Base-by-base conservation (phyloP, 2,329 filamentous ascomycete genomes). In the Albophoma yamanashiensis region DNA sequence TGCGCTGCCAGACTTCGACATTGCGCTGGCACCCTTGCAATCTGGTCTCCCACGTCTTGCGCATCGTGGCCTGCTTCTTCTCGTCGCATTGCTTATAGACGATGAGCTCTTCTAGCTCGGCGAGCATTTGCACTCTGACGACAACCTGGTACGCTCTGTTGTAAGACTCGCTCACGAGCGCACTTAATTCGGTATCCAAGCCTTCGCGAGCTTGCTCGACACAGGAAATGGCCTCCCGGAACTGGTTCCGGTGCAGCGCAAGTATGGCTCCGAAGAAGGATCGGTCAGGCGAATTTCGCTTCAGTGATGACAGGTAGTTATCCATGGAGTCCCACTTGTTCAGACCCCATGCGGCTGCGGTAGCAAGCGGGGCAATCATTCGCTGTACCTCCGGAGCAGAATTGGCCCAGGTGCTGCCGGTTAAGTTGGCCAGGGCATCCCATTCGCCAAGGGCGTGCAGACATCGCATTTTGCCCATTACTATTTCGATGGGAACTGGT, bases 381-480 rank as follows among this genome's bases (percentile, higher is more conserved):
- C 92, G 88, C 68, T 94, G 90, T 61, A 97, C 88, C 63, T 97
- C 94, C 6, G 89, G 83, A 5, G 87, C 87, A 9, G 93, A 94
- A 70, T 92, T 92, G 65, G 89, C 85, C 94, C 94, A 99, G 58
- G 93, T 96, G 70, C 92, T 92, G 70, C 95, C 89, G 0, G 92
- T 93, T 59, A 99, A 80, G 56, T 86, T 87, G 0, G 93, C 95
- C 20, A 99, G 80, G 4, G 91, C 86, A 66, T 97, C 95, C 94
- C 94, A 99, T 73, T 99, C 94, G 63, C 94, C 94, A 42, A 99
- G 81, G 11, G 94, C 95, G 71, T 99, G 94, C 64, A 97, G 78
- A 80, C 94, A 99, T 56, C 94, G 87, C 94, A 99, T 99, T 76
- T 99, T 99, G 65, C 94, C 94, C 92, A 99, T 97, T 40, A 96